Evolutionary conservation across 192 early-diverging fungal species (phyloP), one percentile per base, ranked within the genome.

Genomic region (Neocallimastix lanati): DNA sequence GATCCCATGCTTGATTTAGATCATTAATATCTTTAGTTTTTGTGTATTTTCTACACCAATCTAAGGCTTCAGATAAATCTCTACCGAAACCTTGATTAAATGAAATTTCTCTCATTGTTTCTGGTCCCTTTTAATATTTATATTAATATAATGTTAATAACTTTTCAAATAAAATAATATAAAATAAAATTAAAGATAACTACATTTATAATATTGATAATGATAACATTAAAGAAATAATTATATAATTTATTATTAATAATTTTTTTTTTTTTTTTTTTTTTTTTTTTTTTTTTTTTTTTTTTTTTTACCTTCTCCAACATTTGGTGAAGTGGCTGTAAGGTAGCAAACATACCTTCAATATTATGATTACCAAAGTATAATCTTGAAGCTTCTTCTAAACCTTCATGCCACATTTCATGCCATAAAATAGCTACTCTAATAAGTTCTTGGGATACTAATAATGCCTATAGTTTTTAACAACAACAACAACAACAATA

Each of bases 371-470:
- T 89, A 21, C 90, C 89, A 81, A 92, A 96, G 78, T 95, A 96
- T 13, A 92, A 81, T 33, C 91, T 83, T 11, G 92, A 93, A 0
- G 95, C 96, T 76, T 95, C 93, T 77, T 96, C 94, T 9, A 99
- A 82, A 4, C 93, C 94, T 79, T 98, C 95, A 77, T 94, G 92
- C 98, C 98, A 99, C 93, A 96, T 93, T 85, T 99, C 98, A 38
- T 96, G 93, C 92, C 96, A 96, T 40, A 97, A 82, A 80, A 98
- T 93, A 11, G 98, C 94, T 13, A 96, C 93, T n/a, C 96, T 91
- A 82, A 98, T 97, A 28, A 99, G 89, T 82, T 99, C 98, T 82
- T 96, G 93, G 82, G 93, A 95, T 36, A 99, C 96, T 28, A 98
- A 83, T 12, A 96, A 84, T 13, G 96, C 97, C 87, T 94, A 82